phyloP scores from a whole-genome alignment of 1,139 yeast species.

The Suhomyces bolitotheri region DNA sequence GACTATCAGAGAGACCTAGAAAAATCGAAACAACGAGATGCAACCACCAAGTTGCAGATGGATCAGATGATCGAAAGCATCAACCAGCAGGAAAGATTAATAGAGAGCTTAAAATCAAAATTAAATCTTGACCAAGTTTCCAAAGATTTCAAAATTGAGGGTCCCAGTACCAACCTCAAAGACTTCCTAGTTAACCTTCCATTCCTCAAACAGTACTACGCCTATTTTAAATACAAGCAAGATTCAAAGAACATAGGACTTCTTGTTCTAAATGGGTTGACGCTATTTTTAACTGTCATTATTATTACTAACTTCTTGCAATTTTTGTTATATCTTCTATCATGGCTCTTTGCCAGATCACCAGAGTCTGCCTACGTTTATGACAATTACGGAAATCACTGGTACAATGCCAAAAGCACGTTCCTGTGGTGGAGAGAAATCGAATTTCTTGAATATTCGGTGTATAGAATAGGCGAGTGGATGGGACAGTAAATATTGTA shows the following conservation, averaged over 20 bases:
- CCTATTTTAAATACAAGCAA: constrained; percentile 29
- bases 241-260: constrained; percentile 24
- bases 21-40: constrained; percentile 19
- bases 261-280: constrained; percentile 23
- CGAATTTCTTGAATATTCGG: constrained; percentile 32
- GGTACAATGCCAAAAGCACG: constrained; percentile 14
- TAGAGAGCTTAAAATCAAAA: constrained; percentile 23
- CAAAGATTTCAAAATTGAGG: constrained; percentile 6
- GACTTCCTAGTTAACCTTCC: constrained; percentile 30
- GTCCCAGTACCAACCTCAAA: constrained; percentile 10
- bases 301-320: constrained; percentile 23
- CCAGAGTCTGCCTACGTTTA: constrained; percentile 20
- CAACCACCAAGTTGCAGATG: constrained; percentile 16
- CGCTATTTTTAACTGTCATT: constrained; percentile 26
- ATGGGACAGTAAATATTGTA: constrained; percentile 4
- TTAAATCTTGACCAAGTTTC: constrained; percentile 16
- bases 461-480: constrained; percentile 28
- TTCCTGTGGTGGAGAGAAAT: constrained; percentile 39
- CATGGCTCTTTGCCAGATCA: constrained; percentile 11
- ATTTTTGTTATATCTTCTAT: constrained; percentile 16
- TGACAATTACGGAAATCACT: constrained; percentile 22
- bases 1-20: constrained; percentile 25
- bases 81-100: constrained; percentile 26
- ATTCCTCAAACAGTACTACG: constrained; percentile 33
- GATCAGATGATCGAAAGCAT: constrained; percentile 21